Conservation (phyloP, 306 rosid genomes). For the Vicia sativa region DNA sequence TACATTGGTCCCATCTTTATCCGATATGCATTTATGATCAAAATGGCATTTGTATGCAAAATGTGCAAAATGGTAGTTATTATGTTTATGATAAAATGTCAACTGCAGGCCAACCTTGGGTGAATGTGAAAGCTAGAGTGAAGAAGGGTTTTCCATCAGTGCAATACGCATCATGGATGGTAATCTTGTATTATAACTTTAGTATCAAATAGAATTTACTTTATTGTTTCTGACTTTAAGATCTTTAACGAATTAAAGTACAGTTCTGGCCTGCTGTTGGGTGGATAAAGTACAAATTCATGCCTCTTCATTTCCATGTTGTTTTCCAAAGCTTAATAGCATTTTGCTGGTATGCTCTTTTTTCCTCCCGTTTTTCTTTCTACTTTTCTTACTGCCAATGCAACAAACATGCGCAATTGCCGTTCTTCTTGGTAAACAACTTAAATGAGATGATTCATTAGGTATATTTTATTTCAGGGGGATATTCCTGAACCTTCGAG, state of each 20-base stretch:
- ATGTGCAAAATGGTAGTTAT: not conserved
- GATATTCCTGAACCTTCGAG: conserved; percentile 78
- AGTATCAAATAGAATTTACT: not conserved
- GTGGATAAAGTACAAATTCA: conserved; percentile 84
- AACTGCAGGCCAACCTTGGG: conserved; percentile 82
- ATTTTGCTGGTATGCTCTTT: conserved; percentile 68
- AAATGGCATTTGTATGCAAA: conserved; percentile 16
- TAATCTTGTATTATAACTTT: conserved; percentile 44
- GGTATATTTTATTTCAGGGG: conserved; percentile 62
- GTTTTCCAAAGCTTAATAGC: conserved; percentile 77
- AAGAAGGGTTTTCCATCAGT: conserved; percentile 85
- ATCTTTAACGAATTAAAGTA: conserved; percentile 40
- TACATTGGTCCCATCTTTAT: not conserved
- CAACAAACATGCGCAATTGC: not conserved
- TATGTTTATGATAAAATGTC: conserved; percentile 34
- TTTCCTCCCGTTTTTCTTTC: not conserved
- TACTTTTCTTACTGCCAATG: not conserved
- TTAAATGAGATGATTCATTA: conserved; percentile 26
- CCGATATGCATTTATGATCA: not conserved
- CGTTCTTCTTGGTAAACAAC: conserved; percentile 14
- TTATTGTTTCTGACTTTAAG: conserved; percentile 29
- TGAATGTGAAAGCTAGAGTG: conserved; percentile 76
- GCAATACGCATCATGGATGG: conserved; percentile 88
- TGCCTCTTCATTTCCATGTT: conserved; percentile 90
- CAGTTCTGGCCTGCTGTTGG: conserved; percentile 95